Evolutionary conservation across 495 filamentous ascomycete genomes (phyloP).

Genomic region (Penicillium cataractarum): DNA sequence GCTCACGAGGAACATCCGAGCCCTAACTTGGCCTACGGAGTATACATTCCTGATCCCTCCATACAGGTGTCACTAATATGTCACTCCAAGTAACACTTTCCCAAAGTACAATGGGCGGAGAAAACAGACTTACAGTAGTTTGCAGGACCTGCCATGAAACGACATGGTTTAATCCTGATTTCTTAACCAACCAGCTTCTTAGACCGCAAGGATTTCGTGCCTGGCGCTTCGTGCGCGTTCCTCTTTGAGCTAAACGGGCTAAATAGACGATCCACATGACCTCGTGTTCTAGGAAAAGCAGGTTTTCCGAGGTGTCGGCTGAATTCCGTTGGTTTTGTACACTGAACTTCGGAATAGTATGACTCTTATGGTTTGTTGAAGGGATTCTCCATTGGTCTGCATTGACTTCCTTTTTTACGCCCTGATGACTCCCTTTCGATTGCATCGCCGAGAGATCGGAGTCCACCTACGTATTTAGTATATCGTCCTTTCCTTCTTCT

Average conservation of each 20-base stretch:
- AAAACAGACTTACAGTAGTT: neutral
- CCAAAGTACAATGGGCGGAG: neutral
- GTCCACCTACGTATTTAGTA: neutral
- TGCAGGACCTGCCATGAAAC: neutral
- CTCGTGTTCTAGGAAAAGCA: slow-evolving; percentile 23
- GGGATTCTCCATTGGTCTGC: neutral
- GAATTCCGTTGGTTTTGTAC: neutral
- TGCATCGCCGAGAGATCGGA: neutral
- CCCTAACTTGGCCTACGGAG: neutral
- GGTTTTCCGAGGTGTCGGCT: slow-evolving; percentile 19
- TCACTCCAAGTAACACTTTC: neutral
- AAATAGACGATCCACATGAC: slow-evolving; percentile 19
- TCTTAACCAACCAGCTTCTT: neutral
- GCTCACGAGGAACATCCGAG: neutral
- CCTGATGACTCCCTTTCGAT: neutral
- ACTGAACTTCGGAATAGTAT: neutral
- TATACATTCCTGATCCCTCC: neutral
- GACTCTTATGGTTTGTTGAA: neutral
- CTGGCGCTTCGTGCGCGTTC: slow-evolving; percentile 18
- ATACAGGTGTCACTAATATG: neutral
- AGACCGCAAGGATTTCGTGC: slow-evolving; percentile 3
- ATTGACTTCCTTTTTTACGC: slow-evolving; percentile 13
- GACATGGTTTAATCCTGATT: neutral
- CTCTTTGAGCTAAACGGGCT: slow-evolving; percentile 3
- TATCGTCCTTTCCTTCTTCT: neutral